A percentile compares a stretch with the other conserved stretches of the same genome.
These are phyloP conservation scores for Backusella liffmaniae DNA, from an alignment of 192 early-diverging fungal genomes.

Conservation along the genomic window DNA sequence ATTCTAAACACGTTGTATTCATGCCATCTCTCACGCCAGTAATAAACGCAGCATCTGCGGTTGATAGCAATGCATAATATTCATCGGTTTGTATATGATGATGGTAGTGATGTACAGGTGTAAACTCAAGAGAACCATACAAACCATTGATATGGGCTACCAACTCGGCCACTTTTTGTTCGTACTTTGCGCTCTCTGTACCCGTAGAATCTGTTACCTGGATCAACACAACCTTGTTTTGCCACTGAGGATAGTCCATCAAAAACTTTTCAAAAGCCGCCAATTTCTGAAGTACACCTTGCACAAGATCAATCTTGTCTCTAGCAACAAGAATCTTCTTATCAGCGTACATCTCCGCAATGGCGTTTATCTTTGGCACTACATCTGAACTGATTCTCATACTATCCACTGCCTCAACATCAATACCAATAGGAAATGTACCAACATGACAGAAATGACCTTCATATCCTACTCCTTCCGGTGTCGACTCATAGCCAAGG, in stretches of 20 bases:
- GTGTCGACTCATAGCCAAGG: conserved; percentile 90
- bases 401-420: conserved; percentile 67
- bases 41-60: conserved; percentile 91
- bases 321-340: conserved; percentile 94
- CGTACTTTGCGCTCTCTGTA: conserved; percentile 64
- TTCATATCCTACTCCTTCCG: conserved; percentile 80
- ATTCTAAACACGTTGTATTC: conserved; percentile 95
- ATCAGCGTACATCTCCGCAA: conserved; percentile 81
- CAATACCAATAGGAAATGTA: conserved; percentile 97
- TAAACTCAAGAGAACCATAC: conserved; percentile 92
- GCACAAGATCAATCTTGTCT: conserved; percentile 93
- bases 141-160: conserved; percentile 91
- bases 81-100: conserved; percentile 93
- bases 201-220: conserved; percentile 90
- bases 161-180: conserved; percentile 82
- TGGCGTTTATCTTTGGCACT: conserved; percentile 70
- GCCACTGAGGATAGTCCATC: conserved; percentile 86
- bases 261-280: conserved; percentile 93
- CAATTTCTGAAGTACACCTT: conserved; percentile 94
- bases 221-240: conserved; percentile 90
- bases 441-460: conserved; percentile 80
- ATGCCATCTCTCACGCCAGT: conserved; percentile 95
- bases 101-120: conserved; percentile 92
- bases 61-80: conserved; percentile 89
- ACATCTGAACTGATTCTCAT: conserved; percentile 63